Base-by-base conservation (phyloP, 2,329 filamentous ascomycete species). In the Arthrobotrys megalospora region DNA sequence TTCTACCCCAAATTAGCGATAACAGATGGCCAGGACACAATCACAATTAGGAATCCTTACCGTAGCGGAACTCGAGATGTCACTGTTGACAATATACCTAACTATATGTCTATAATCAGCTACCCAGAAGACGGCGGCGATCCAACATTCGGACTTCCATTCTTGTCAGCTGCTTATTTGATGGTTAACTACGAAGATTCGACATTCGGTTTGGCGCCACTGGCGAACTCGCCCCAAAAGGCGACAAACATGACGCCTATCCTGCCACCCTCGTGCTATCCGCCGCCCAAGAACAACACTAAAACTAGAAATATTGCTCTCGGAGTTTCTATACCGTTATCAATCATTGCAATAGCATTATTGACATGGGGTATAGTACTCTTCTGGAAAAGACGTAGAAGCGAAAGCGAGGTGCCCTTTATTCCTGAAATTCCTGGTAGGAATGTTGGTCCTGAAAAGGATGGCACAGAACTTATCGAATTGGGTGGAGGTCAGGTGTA, bases 171-270 rank as follows among this genome's bases (percentile, higher is more conserved):
- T 7, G 62, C 43, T 8, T 48, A 48, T 28, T 16, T 65, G 7
- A 34, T 48, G 11, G 62, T 38, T 6, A 50, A 65, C 43, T 50
- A 65, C 32, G 62, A 65, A 36, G 47, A 63, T 28, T 63, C 58
- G 10, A 63, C 58, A 10, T 63, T 63, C 24, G 10, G 16, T 21
- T 45, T 63, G 7, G 58, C 58, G 1, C 58, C 32, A 11, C 12
- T 45, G 12, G 43, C 43, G 43, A 45, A 16, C 12, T 45, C 43
- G 43, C 12, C 43, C 12, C 43, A 45, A 12, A 7, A 16, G 43
- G 12, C 43, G 16, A 2, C 43, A 6, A 45, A 45, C n/a, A n/a
- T 45, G n/a, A n/a, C 43, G 2, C 43, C 43, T 16, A 45, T 45
- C n/a, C 16, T 45, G 43, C 12, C 12, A 2, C 43, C 43, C 5